Conservation (phyloP, 2,329 filamentous ascomycete genomes). For the Pseudogymnoascus sp. region DNA sequence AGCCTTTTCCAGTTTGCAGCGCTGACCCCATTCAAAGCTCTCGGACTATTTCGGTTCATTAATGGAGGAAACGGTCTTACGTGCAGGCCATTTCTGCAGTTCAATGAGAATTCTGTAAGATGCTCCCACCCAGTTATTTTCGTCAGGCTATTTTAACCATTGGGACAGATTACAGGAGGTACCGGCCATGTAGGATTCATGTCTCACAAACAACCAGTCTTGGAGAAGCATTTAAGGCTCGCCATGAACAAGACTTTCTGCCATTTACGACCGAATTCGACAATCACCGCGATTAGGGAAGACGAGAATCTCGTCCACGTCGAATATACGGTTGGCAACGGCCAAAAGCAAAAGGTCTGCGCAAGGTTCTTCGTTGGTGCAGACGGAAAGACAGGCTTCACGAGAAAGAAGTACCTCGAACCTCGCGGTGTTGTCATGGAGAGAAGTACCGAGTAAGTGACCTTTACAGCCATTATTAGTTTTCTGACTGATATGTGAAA, state of each 20-base stretch:
- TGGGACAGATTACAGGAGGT: constrained; percentile 20
- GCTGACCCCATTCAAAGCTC: no score
- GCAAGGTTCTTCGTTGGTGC: constrained; percentile 13
- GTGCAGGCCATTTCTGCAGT: no score
- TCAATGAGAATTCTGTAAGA: no score
- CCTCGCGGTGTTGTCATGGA: constrained; percentile 32
- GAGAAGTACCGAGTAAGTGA: constrained; percentile 14
- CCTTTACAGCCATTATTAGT: no score
- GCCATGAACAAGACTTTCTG: neutral
- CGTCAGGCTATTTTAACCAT: no score
- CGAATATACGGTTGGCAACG: neutral
- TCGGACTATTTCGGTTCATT: no score
- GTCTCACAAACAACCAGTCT: constrained; percentile 25
- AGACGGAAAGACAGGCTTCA: constrained; percentile 16
- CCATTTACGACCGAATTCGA: neutral
- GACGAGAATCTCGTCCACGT: constrained; percentile 5
- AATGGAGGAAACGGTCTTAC: no score
- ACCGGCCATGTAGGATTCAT: constrained; percentile 27
- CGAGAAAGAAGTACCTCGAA: constrained; percentile 15
- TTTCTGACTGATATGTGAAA: neutral
- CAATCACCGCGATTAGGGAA: neutral
- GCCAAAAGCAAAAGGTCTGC: neutral
- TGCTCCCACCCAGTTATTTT: no score
- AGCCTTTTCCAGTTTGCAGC: no score
- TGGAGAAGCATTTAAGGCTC: constrained; percentile 17